phyloP scores from a whole-genome alignment of 73 alveolate species.

The Stentor roeselii region DNA sequence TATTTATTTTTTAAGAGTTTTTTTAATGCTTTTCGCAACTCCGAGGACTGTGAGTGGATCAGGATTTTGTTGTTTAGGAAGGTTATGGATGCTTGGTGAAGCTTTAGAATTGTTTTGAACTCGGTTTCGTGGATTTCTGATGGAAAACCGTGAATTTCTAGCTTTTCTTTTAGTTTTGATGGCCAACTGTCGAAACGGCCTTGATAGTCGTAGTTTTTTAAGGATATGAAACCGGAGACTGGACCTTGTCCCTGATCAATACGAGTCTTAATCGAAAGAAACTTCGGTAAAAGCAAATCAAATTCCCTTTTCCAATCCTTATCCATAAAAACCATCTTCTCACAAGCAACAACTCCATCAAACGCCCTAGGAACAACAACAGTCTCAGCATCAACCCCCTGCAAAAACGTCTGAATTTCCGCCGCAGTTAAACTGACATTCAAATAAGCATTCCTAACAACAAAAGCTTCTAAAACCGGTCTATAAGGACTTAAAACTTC shows the following conservation, averaged over 20 bases:
- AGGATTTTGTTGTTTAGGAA: not conserved
- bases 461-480: not conserved
- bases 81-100: not conserved
- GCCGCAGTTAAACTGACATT: not conserved
- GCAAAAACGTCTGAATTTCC: not conserved
- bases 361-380: not conserved
- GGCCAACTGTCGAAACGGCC: not conserved
- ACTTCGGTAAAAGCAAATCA: not conserved
- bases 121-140: not conserved
- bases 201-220: not conserved
- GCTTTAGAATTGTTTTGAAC: not conserved
- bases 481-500: not conserved
- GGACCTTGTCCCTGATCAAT: not conserved
- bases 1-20: not conserved
- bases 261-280: not conserved
- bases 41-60: not conserved
- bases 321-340: not conserved
- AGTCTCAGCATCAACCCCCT: not conserved
- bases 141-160: not conserved
- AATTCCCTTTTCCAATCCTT: not conserved
- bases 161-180: not conserved
- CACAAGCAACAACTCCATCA: not conserved
- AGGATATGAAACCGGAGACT: not conserved
- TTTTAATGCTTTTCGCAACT: not conserved
- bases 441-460: not conserved